phyloP scores from a whole-genome alignment of 768 basidiomycete genomes.

The Leccinum fibrillosum region DNA sequence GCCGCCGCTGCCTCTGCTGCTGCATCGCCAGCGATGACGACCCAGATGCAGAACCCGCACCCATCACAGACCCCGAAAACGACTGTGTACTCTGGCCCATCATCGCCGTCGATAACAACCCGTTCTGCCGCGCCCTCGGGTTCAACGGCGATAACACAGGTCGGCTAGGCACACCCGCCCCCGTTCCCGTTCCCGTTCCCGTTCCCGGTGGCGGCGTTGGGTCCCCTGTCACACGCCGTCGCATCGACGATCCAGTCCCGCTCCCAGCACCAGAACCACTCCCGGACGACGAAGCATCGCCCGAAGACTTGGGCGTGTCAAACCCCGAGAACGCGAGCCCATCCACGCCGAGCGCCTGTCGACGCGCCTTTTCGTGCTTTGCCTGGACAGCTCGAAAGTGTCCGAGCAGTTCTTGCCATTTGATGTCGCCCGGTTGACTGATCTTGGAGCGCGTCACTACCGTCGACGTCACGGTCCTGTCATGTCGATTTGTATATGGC shows the following conservation, averaged over 20 bases:
- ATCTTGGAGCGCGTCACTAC: constrained; percentile 69
- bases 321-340: constrained; percentile 44
- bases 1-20: constrained; percentile 41
- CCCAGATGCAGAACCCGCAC: neutral
- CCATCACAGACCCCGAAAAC: constrained; percentile 18
- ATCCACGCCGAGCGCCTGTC: constrained; percentile 72
- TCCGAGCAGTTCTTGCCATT: constrained; percentile 90
- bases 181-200: neutral
- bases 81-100: constrained; percentile 36
- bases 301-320: constrained; percentile 31
- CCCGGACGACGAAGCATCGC: constrained; percentile 18
- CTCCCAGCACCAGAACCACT: neutral
- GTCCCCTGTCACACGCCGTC: constrained; percentile 61
- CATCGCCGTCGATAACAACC: constrained; percentile 36
- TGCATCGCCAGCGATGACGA: constrained; percentile 25
- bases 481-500: neutral
- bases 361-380: constrained; percentile 88
- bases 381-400: constrained; percentile 91
- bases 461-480: constrained; percentile 26
- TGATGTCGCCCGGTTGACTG: constrained; percentile 78
- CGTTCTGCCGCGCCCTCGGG: constrained; percentile 57
- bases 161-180: too few relatives aligned
- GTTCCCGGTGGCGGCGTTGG: constrained; percentile 25
- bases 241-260: constrained; percentile 42
- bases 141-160: constrained; percentile 57